A percentile compares a stretch with the other conserved stretches of the same genome.
These are phyloP conservation scores for Malus sylvestris DNA, from an alignment of 306 rosid species.

Conservation along the genomic window DNA sequence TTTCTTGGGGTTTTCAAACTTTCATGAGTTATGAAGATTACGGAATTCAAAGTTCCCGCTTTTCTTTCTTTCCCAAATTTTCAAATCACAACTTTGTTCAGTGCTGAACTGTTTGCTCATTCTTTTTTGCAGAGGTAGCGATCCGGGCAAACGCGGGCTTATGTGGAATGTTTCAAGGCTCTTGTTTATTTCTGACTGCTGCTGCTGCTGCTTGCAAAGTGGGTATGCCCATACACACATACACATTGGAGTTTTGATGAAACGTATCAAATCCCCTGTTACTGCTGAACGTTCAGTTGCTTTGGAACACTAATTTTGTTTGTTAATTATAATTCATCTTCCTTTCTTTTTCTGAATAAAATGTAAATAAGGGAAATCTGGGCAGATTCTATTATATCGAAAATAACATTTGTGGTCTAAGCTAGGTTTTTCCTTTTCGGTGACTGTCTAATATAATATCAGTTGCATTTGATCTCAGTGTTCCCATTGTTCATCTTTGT, in stretches of 20 bases:
- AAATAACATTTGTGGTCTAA: background rate
- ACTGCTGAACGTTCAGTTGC: conserved; percentile 29
- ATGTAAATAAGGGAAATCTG: conserved; percentile 10
- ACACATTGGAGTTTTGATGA: conserved; percentile 20
- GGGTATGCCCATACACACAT: conserved; percentile 12
- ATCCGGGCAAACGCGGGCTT: conserved; percentile 11
- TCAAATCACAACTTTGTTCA: conserved; percentile 4
- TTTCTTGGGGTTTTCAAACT: background rate
- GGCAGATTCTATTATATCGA: background rate
- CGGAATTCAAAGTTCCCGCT: conserved; percentile 1
- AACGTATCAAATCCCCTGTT: conserved; percentile 12
- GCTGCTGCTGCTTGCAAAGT: conserved; percentile 21
- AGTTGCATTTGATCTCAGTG: conserved; percentile 2
- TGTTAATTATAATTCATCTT: conserved; percentile 34
- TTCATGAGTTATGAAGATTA: background rate
- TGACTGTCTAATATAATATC: background rate
- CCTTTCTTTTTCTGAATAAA: conserved; percentile 39
- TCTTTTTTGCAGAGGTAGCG: conserved; percentile 43
- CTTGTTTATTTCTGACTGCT: conserved; percentile 14
- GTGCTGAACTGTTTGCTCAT: conserved; percentile 1
- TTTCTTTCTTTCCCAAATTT: background rate
- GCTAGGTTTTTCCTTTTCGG: conserved; percentile 4
- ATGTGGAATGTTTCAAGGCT: conserved; percentile 14
- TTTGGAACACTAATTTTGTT: conserved; percentile 30
- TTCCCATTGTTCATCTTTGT: background rate